Percentiles rank a stretch among this genome's conserved stretches.
phyloP scores from a whole-genome alignment of 257 asterid species.

The Nyctanthes arbortristis region DNA sequence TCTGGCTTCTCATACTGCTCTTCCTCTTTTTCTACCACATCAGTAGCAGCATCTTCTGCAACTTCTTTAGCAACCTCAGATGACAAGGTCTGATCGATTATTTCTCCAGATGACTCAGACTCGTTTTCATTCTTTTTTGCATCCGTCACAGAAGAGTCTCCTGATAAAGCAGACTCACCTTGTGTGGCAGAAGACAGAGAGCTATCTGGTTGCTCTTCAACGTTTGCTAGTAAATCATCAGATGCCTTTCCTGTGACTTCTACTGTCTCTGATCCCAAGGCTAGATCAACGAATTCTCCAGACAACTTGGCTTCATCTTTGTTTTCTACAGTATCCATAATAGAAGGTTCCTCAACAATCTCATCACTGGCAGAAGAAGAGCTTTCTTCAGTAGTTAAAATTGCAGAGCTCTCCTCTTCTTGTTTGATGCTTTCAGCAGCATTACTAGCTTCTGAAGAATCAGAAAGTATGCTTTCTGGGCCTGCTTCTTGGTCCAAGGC shows the following conservation, averaged over 20 bases:
- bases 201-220: constrained; percentile 20
- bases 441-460: constrained; percentile 25
- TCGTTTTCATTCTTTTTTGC: constrained; percentile 24
- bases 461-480: constrained; percentile 23
- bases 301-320: constrained; percentile 33
- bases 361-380: constrained; percentile 34
- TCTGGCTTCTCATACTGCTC: constrained; percentile 30
- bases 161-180: not conserved
- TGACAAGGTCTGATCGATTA: constrained; percentile 27
- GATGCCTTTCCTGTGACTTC: constrained; percentile 17
- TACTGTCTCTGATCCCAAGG: constrained; percentile 29
- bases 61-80: constrained; percentile 30
- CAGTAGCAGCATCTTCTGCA: constrained; percentile 24
- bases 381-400: constrained; percentile 32
- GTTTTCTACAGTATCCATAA: constrained; percentile 37
- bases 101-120: constrained; percentile 28
- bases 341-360: constrained; percentile 38
- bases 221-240: constrained; percentile 19
- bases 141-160: constrained; percentile 21
- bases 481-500: constrained; percentile 34
- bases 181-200: constrained; percentile 7
- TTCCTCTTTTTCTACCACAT: constrained; percentile 32
- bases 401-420: constrained; percentile 42
- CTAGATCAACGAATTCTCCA: constrained; percentile 26
- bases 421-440: constrained; percentile 33